Evolutionary conservation across 257 asterid species (phyloP), one percentile per base, ranked within the genome.

Genomic region (Rhazya stricta): DNA sequence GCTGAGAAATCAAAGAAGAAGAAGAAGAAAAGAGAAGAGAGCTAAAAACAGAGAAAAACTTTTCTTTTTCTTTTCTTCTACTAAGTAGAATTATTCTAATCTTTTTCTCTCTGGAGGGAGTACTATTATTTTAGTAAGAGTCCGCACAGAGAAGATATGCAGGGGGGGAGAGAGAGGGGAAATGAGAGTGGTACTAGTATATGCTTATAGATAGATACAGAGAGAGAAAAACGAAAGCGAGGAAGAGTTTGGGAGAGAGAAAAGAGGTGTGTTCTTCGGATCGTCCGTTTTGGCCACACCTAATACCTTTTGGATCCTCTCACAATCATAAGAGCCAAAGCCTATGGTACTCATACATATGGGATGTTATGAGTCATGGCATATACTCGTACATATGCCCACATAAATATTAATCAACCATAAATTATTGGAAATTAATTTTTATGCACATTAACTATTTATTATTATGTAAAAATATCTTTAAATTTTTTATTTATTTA

Each of bases 11-110:
- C 45, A 72, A 77, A 73, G 67, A 36, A 81, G 46, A 51, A 18
- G 66, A 72, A 67, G 45, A 37, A 29, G 67, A 25, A 73, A 45
- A 32, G 67, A 74, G 45, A 67, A 54, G 68, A 74, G 60, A 57
- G 60, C 46, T 69, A 69, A 79, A 77, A 81, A 79, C 87, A 77
- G 82, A 82, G 81, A 79, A 79, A 71, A 67, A 56, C 83, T 80
- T 86, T 85, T 67, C 73, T 78, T 79, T 80, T 80, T 78, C 30
- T 45, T 80, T 48, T 54, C 36, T 72, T 2, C 34, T 18, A 18
- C 34, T 1, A 50, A 29, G 29, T 27, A 16, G 13, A 66, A 36
- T 65, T 65, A 36, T 18, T 65, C 37, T 56, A 56, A 65, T 30
- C n/a, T 9, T 21, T 37, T 65, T 65, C 41, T 65, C 48, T 39